These are phyloP conservation scores for Coemansia sp. DNA, from an alignment of 192 early-diverging fungal species.

Conservation along the genomic window DNA sequence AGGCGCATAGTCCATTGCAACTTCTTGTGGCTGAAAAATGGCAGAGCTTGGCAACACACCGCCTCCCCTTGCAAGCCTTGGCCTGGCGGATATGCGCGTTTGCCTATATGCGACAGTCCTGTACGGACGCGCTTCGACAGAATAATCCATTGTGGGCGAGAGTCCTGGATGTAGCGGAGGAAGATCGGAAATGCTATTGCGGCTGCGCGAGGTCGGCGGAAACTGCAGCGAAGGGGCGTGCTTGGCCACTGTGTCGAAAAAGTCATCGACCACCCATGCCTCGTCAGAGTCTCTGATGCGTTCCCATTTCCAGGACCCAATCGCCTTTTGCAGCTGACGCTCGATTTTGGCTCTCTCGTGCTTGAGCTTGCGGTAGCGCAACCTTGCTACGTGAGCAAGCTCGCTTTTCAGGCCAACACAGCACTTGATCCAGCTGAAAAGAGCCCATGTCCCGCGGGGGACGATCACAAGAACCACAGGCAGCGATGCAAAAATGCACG, in stretches of 20 bases:
- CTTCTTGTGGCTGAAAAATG: slow-evolving; percentile 4
- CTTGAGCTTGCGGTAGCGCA: slow-evolving; percentile 21
- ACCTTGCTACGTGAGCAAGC: slow-evolving; percentile 20
- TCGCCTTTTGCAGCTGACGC: slow-evolving; percentile 30
- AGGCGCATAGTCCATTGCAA: slow-evolving; percentile 7
- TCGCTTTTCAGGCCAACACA: slow-evolving; percentile 39
- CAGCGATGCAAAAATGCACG: slow-evolving; percentile 35
- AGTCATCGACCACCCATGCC: slow-evolving; percentile 10
- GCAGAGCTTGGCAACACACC: background rate
- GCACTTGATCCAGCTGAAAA: slow-evolving; percentile 46
- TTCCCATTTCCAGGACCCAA: slow-evolving; percentile 52
- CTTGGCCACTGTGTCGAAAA: background rate
- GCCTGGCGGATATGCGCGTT: slow-evolving; percentile 6
- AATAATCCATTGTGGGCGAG: background rate
- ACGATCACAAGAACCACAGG: slow-evolving; percentile 37
- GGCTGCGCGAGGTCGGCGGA: background rate
- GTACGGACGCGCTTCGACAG: background rate
- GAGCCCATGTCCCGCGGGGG: slow-evolving; percentile 51
- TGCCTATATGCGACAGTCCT: slow-evolving; percentile 16
- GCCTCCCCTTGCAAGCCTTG: background rate
- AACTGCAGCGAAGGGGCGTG: background rate
- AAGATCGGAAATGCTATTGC: slow-evolving; percentile 16
- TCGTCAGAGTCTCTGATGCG: slow-evolving; percentile 18
- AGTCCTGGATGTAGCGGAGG: slow-evolving; percentile 42
- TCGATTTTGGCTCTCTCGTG: slow-evolving; percentile 33